Percentiles rank a stretch among this genome's conserved stretches.
Conservation (phyloP, 2,329 filamentous ascomycete species). For the Ophiostoma novo-ulmi region DNA sequence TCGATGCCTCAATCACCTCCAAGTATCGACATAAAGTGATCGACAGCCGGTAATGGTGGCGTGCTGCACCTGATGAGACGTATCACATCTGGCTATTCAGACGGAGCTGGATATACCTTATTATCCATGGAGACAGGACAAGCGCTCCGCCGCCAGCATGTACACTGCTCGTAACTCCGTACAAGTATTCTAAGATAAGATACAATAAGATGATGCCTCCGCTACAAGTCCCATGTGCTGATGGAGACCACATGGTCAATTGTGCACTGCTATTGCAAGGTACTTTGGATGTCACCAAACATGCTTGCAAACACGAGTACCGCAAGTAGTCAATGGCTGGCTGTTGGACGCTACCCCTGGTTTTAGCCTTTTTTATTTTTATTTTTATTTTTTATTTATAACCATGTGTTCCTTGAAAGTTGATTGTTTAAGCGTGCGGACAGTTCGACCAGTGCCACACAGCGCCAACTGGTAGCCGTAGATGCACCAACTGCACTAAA, state of each 20-base stretch:
- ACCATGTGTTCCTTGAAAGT: background rate
- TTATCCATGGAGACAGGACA: background rate
- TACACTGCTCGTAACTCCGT: background rate
- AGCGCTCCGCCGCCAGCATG: no score
- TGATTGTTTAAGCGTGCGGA: background rate
- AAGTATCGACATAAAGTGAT: background rate
- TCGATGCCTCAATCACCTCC: background rate
- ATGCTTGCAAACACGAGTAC: background rate
- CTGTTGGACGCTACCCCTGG: background rate
- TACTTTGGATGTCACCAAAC: background rate
- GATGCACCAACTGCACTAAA: background rate
- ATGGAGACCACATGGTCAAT: background rate
- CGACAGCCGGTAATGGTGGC: background rate
- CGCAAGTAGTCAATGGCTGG: background rate
- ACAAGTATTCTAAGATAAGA: no score
- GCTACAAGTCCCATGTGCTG: background rate
- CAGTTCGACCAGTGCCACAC: background rate
- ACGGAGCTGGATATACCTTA: background rate
- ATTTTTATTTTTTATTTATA: background rate
- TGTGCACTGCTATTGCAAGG: no score
- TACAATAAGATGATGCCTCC: background rate
- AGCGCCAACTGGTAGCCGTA: background rate
- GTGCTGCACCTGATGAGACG: background rate
- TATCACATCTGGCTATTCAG: background rate
- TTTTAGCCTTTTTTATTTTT: background rate